Evolutionary conservation across 2,329 filamentous ascomycete species (phyloP).

Genomic region (Lasiodiplodia gonubiensis): DNA sequence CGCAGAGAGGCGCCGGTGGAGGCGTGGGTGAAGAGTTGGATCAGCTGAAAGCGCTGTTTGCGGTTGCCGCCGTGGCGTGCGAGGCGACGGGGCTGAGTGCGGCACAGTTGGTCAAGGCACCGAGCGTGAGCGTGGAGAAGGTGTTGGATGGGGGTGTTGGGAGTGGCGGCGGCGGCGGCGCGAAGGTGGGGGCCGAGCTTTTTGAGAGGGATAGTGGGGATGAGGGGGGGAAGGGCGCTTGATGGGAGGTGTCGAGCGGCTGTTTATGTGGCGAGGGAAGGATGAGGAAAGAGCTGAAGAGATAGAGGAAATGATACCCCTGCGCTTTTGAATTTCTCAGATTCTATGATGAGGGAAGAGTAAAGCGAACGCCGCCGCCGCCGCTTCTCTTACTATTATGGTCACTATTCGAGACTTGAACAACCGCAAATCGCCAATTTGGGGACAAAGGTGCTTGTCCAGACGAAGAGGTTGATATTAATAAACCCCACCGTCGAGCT

Average conservation of each 20-base stretch:
- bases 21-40: slow-evolving; percentile 40
- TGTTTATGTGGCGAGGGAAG: too few species aligned
- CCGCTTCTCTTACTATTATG: too few species aligned
- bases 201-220: background rate
- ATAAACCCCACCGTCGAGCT: background rate
- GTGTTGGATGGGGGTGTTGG: background rate
- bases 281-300: too few species aligned
- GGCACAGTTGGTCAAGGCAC: background rate
- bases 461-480: background rate
- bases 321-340: too few species aligned
- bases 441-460: background rate
- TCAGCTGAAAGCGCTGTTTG: slow-evolving; percentile 40
- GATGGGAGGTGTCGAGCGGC: background rate
- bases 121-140: background rate
- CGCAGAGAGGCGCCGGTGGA: slow-evolving; percentile 36
- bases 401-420: too few species aligned
- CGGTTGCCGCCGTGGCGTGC: slow-evolving; percentile 37
- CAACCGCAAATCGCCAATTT: background rate
- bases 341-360: too few species aligned
- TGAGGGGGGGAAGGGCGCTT: background rate
- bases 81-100: slow-evolving; percentile 34
- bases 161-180: background rate
- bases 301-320: too few species aligned
- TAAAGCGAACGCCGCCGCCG: too few species aligned
- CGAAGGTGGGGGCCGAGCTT: background rate